Evolutionary conservation across 2,329 filamentous ascomycete species (phyloP), one percentile per base, ranked within the genome.

Genomic region (Colletotrichum sansevieriae): DNA sequence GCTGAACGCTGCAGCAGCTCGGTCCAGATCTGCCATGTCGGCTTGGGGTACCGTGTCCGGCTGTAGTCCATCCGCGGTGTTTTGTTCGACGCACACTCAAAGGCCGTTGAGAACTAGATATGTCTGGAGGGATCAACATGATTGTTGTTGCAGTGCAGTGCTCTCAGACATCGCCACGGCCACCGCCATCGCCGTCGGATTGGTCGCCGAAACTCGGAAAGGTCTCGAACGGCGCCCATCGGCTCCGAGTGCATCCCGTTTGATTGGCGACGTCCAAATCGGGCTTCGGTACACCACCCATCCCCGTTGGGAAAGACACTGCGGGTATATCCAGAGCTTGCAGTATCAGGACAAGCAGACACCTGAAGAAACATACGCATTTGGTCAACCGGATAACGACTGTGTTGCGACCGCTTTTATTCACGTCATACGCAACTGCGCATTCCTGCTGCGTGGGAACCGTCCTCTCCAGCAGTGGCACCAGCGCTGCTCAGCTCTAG

Each of bases 1-100:
- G 58, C 67, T 49, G 63, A 51, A 57, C 8, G 39, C 25, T 65
- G 49, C 29, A 33, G 60, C 58, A 41, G 64, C 51, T 37, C 13
- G 20, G 15, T 62, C 41, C 58, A 49, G 39, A 25, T 63, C 41
- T 35, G 39, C 39, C 20, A 11, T 63, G 11, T 39, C 58, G 33
- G 46, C 20, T 33, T 18, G 54, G 39, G 54, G 22, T 43, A 46
- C 56, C 39, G 55, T 44, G 47, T 20, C 47, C 47, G 47, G n/a
- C 13, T 13, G 12, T 37, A 25, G 18, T 52, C 33, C 49, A 33
- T 33, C 52, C 33, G 52, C 15, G 3, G n/a, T 46, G 43, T 18
- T 25, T 25, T n/a, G 43, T 20, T 46, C 43, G 15, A n/a, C 6
- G 43, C 18, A 46, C 43, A n/a, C 29, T 46, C 8, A 8, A 12